Percentiles rank a stretch among this genome's conserved stretches.
Conservation (phyloP, 257 asterid species). For the Ajuga chamaepitys region DNA sequence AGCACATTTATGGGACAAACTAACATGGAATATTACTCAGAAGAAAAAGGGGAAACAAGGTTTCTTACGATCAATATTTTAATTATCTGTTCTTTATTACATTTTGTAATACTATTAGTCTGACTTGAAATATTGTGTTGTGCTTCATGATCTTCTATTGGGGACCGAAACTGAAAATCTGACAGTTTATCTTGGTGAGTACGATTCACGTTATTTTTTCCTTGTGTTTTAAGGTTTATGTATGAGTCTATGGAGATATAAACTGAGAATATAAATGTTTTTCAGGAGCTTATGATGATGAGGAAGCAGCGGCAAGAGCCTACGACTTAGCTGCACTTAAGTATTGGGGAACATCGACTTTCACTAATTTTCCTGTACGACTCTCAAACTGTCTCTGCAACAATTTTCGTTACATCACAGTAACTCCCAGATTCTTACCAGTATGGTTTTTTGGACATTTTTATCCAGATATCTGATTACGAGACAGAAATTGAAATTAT, state of each 20-base stretch:
- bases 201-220: neutral
- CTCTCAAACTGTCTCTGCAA: neutral
- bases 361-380: conserved; percentile 47
- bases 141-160: conserved; percentile 8
- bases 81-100: neutral
- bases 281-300: conserved; percentile 47
- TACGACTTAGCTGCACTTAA: conserved; percentile 53
- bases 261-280: neutral
- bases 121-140: conserved; percentile 15
- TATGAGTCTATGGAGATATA: neutral
- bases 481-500: conserved; percentile 37
- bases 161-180: conserved; percentile 5
- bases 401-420: neutral
- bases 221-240: neutral
- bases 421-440: neutral
- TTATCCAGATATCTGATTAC: conserved; percentile 38
- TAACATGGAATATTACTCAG: conserved; percentile 46
- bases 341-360: conserved; percentile 51
- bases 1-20: conserved; percentile 56
- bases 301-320: conserved; percentile 57
- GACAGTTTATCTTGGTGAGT: conserved; percentile 58
- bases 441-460: neutral
- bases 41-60: conserved; percentile 59
- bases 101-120: neutral
- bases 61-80: neutral